Conservation (phyloP, 495 filamentous ascomycete genomes). For the Hypoxylon rickii region DNA sequence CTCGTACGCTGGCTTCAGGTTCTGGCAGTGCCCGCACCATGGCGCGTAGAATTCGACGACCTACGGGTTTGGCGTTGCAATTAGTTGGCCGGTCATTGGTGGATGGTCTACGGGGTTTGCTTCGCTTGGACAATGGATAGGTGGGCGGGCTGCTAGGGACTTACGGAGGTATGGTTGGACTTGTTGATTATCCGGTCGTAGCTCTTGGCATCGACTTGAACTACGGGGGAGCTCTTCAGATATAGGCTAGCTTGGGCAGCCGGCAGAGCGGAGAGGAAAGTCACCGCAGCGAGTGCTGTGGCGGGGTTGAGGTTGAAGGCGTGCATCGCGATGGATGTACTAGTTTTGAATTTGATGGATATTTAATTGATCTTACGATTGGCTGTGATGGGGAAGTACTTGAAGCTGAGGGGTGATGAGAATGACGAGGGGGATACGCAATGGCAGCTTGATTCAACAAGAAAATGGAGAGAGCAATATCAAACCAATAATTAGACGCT, state of each 20-base stretch:
- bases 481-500: slow-evolving; percentile 12
- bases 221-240: slow-evolving; percentile 81
- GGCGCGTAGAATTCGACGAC: slow-evolving; percentile 86
- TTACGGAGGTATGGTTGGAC: slow-evolving; percentile 89
- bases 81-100: background rate
- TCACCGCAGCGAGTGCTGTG: slow-evolving; percentile 49
- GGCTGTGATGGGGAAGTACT: background rate
- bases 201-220: slow-evolving; percentile 81
- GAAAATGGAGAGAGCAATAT: background rate
- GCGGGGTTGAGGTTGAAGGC: slow-evolving; percentile 44
- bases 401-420: too few species aligned
- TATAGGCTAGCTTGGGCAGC: slow-evolving; percentile 75
- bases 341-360: background rate
- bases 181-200: slow-evolving; percentile 85
- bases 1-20: slow-evolving; percentile 92
- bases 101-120: background rate
- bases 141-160: too few species aligned
- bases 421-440: too few species aligned
- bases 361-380: slow-evolving; percentile 11
- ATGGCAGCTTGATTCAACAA: too few species aligned
- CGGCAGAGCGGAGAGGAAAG: slow-evolving; percentile 58
- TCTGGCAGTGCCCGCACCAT: slow-evolving; percentile 97
- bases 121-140: too few species aligned
- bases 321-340: slow-evolving; percentile 42
- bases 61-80: slow-evolving; percentile 39